A percentile compares a stretch with the other conserved stretches of the same genome.
These are phyloP conservation scores for Prunus mongolica DNA, from an alignment of 306 rosid genomes.

Conservation along the genomic window DNA sequence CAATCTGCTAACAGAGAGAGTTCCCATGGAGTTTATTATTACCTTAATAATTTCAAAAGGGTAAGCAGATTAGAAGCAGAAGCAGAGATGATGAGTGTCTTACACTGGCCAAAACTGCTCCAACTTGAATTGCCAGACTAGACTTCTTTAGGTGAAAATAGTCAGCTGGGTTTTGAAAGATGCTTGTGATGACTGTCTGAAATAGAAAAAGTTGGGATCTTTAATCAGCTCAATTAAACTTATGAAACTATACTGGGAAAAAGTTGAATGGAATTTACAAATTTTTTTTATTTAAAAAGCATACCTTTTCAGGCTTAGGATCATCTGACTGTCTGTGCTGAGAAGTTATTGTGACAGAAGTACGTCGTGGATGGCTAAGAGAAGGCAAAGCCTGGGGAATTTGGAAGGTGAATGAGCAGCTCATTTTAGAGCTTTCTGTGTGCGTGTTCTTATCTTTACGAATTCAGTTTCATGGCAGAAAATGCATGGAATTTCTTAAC, in stretches of 20 bases:
- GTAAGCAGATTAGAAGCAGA: background rate
- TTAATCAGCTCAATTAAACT: background rate
- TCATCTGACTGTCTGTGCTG: conserved; percentile 24
- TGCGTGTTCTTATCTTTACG: conserved; percentile 41
- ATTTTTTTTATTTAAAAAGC: background rate
- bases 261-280: background rate
- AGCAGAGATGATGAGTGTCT: conserved; percentile 14
- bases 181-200: conserved; percentile 11
- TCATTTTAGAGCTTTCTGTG: conserved; percentile 50
- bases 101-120: conserved; percentile 67
- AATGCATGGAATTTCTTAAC: conserved; percentile 10
- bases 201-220: background rate
- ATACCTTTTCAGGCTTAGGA: conserved; percentile 26
- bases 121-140: conserved; percentile 59
- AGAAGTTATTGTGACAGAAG: conserved; percentile 37
- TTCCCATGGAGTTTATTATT: background rate
- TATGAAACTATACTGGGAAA: background rate
- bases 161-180: conserved; percentile 33
- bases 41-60: background rate
- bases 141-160: conserved; percentile 35
- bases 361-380: conserved; percentile 28
- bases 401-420: conserved; percentile 53
- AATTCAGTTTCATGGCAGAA: conserved; percentile 37
- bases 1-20: conserved; percentile 30
- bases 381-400: conserved; percentile 79